A percentile compares a stretch with the other conserved stretches of the same genome.
Conservation (phyloP, 23 red algal species). For the Agarophyton chilense region DNA sequence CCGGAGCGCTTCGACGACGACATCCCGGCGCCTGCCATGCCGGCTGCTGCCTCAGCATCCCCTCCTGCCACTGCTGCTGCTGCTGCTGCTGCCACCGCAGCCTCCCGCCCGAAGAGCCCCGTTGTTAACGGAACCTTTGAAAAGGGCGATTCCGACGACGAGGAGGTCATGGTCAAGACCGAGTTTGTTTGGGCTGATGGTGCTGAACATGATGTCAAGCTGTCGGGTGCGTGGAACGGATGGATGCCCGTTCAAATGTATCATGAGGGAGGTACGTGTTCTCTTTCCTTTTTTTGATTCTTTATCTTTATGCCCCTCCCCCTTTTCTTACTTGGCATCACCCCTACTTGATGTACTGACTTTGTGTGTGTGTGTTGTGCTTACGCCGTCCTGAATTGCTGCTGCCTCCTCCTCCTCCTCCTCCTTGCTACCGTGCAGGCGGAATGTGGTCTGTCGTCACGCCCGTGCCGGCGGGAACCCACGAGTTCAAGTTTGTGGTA, state of each 20-base stretch:
- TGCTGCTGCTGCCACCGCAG: background rate
- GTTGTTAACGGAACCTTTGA: conserved; percentile 72
- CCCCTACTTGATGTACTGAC: too few species aligned
- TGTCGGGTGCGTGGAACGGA: conserved; percentile 90
- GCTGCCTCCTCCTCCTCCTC: too few species aligned
- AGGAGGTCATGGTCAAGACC: conserved; percentile 91
- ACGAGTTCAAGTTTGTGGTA: conserved; percentile 97
- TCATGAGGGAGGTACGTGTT: conserved; percentile 82
- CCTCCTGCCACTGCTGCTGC: conserved; percentile 19
- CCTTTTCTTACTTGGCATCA: too few species aligned
- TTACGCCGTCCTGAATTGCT: too few species aligned
- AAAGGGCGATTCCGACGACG: conserved; percentile 72
- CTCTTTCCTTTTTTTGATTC: background rate
- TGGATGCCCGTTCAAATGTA: conserved; percentile 98
- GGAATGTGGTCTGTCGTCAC: conserved; percentile 95
- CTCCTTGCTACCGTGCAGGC: conserved; percentile 33
- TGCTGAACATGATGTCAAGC: conserved; percentile 90
- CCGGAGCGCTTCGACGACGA: conserved; percentile 31
- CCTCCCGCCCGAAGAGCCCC: conserved; percentile 68
- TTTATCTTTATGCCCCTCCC: too few species aligned
- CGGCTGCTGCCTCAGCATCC: background rate
- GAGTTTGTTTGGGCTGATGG: conserved; percentile 99
- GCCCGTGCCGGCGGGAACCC: conserved; percentile 88
- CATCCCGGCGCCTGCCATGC: conserved; percentile 33
- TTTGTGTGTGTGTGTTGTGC: too few species aligned